These are phyloP conservation scores for Funneliformis caledonium DNA, from an alignment of 371 early-diverging fungal genomes.

Conservation along the genomic window DNA sequence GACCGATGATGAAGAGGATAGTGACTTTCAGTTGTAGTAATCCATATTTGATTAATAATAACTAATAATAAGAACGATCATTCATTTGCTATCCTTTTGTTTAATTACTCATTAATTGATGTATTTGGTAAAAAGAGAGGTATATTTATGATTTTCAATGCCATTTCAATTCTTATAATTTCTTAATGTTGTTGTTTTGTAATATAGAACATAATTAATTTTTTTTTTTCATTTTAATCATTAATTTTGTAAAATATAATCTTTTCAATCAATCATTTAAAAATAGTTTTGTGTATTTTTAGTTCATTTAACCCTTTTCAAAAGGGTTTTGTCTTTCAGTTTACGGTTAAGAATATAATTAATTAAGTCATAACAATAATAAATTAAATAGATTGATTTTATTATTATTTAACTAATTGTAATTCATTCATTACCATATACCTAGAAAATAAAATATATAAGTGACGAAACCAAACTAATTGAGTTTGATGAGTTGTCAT, in stretches of 20 bases:
- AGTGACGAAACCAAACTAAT: constrained; percentile 94
- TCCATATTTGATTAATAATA: not conserved
- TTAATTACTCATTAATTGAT: too few relatives aligned
- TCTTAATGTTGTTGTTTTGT: not conserved
- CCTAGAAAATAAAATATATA: constrained; percentile 92
- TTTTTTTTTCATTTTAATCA: not conserved
- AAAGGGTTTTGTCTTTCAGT: not conserved
- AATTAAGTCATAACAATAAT: not conserved
- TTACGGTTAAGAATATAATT: too few relatives aligned
- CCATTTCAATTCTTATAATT: too few relatives aligned
- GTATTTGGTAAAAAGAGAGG: too few relatives aligned
- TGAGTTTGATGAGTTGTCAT: constrained; percentile 91
- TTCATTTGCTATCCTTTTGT: too few relatives aligned
- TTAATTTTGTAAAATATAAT: not conserved
- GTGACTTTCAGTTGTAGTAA: constrained; percentile 25
- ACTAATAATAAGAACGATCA: not conserved
- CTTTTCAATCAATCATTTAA: not conserved
- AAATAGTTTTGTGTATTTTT: not conserved
- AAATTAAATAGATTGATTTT: not conserved
- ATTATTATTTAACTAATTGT: constrained; percentile 44
- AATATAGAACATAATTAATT: not conserved
- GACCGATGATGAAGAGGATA: constrained; percentile 19
- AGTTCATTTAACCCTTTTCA: not conserved
- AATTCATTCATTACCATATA: constrained; percentile 91
- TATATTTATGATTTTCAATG: too few relatives aligned